Evolutionary conservation across 1,284 basidiomycete species (phyloP).

Genomic region (Rhodotorula sp.): DNA sequence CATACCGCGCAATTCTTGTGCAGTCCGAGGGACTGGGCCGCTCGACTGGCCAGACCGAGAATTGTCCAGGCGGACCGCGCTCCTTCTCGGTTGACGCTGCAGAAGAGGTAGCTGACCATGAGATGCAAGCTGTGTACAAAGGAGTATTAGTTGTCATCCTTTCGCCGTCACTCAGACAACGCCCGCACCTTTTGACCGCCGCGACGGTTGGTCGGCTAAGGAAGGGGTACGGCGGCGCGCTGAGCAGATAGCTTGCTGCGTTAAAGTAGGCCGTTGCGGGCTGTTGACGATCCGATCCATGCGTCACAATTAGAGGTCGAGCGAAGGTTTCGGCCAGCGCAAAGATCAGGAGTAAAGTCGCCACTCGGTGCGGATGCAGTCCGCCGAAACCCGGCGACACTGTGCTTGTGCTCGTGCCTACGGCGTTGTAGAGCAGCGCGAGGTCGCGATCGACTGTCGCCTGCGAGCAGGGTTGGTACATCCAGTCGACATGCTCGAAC

Average conservation of each 20-base stretch:
- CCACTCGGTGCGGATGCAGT: slow-evolving; percentile 9
- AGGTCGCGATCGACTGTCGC: slow-evolving; percentile 19
- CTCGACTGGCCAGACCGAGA: slow-evolving; percentile 35
- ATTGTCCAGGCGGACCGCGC: slow-evolving; percentile 38
- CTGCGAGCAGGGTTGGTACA: slow-evolving; percentile 38
- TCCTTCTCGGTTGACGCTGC: slow-evolving; percentile 29
- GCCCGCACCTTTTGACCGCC: slow-evolving; percentile 27
- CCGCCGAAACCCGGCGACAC: not conserved
- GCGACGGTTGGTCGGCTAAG: slow-evolving; percentile 37
- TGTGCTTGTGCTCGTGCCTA: too few species aligned
- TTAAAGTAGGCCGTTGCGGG: slow-evolving; percentile 8
- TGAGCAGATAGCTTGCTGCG: slow-evolving; percentile 24
- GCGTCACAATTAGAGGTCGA: slow-evolving; percentile 22
- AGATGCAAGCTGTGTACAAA: slow-evolving; percentile 26
- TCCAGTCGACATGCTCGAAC: slow-evolving; percentile 36
- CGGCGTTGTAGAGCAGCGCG: slow-evolving; percentile 23
- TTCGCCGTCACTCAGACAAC: not conserved
- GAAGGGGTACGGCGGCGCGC: slow-evolving; percentile 35
- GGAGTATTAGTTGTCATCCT: not conserved
- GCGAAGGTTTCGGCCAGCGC: slow-evolving; percentile 2
- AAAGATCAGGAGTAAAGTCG: slow-evolving; percentile 6
- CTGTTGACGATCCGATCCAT: not conserved
- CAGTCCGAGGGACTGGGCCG: slow-evolving; percentile 14
- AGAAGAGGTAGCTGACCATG: slow-evolving; percentile 40
- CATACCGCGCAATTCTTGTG: slow-evolving; percentile 1